These are phyloP conservation scores for Aquanectria penicillioides DNA, from an alignment of 2,329 filamentous ascomycete species.

Conservation along the genomic window DNA sequence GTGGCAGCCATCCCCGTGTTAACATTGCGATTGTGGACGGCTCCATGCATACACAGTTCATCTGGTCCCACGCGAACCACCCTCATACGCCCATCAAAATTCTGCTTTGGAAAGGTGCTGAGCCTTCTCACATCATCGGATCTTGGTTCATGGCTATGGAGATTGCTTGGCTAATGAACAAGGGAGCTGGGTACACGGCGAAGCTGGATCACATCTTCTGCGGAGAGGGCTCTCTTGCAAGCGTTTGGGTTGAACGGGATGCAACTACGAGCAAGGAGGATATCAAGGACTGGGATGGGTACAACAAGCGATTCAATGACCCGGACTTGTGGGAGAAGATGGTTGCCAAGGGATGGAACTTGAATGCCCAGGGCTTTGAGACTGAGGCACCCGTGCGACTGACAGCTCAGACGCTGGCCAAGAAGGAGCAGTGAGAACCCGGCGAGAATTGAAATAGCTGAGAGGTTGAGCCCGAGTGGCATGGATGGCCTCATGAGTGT, in stretches of 20 bases:
- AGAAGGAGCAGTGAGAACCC: constrained; percentile 40
- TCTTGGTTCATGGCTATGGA: constrained; percentile 53
- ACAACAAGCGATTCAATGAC: constrained; percentile 32
- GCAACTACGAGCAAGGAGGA: not conserved
- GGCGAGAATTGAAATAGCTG: not conserved
- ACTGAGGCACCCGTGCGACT: constrained; percentile 49
- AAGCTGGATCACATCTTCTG: constrained; percentile 32
- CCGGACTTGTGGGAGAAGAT: constrained; percentile 44
- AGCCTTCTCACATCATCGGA: constrained; percentile 43
- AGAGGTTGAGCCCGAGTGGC: not conserved
- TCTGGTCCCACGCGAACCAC: constrained; percentile 37
- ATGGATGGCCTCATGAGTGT: not conserved
- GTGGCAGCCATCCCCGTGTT: constrained; percentile 21
- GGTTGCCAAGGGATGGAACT: constrained; percentile 47
- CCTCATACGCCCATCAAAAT: constrained; percentile 45
- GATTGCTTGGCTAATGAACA: constrained; percentile 46
- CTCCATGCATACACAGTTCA: constrained; percentile 41
- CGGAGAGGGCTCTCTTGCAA: not conserved
- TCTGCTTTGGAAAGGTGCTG: constrained; percentile 46
- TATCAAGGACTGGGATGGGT: constrained; percentile 13
- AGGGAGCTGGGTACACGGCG: constrained; percentile 32
- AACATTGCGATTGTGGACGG: constrained; percentile 44
- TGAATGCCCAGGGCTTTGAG: constrained; percentile 49
- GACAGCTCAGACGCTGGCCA: constrained; percentile 27
- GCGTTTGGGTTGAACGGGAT: not conserved